Conservation (phyloP, 805 yeast species). For the Candida krabiensis region DNA sequence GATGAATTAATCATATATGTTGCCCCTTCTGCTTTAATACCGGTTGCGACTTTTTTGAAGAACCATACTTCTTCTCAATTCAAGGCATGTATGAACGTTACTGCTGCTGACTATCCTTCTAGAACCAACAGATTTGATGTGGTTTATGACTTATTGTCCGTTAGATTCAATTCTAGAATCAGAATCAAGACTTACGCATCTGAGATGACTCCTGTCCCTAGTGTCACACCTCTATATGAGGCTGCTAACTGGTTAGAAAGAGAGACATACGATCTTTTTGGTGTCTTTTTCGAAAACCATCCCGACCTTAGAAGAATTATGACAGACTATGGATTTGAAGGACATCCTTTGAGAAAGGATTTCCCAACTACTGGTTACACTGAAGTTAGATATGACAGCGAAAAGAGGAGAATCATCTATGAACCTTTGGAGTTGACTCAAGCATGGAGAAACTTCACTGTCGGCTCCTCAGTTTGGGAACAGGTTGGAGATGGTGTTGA, state of each 20-base stretch:
- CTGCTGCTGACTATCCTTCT: constrained; percentile 85
- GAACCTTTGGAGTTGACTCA: constrained; percentile 90
- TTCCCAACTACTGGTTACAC: constrained; percentile 93
- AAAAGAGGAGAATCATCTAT: constrained; percentile 84
- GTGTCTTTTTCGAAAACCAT: constrained; percentile 84
- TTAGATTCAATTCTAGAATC: constrained; percentile 82
- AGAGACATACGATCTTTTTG: constrained; percentile 85
- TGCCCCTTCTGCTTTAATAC: constrained; percentile 73
- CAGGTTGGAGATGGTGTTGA: constrained; percentile 88
- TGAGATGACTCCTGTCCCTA: constrained; percentile 80
- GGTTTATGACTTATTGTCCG: constrained; percentile 78
- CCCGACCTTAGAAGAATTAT: constrained; percentile 87
- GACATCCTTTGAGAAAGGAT: constrained; percentile 88
- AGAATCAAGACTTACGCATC: constrained; percentile 87
- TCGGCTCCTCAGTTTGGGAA: constrained; percentile 89
- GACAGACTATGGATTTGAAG: constrained; percentile 92
- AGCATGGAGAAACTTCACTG: constrained; percentile 88
- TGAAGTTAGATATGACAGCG: constrained; percentile 87
- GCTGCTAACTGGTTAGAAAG: constrained; percentile 93
- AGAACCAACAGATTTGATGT: constrained; percentile 85
- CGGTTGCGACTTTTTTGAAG: constrained; percentile 67
- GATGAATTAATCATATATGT: constrained; percentile 78
- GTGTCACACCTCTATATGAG: constrained; percentile 65
- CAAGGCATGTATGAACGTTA: constrained; percentile 75
- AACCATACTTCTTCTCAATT: constrained; percentile 82